Percentiles rank a stretch among this genome's conserved stretches.
Conservation (phyloP, 805 yeast species). For the Candida wancherniae region DNA sequence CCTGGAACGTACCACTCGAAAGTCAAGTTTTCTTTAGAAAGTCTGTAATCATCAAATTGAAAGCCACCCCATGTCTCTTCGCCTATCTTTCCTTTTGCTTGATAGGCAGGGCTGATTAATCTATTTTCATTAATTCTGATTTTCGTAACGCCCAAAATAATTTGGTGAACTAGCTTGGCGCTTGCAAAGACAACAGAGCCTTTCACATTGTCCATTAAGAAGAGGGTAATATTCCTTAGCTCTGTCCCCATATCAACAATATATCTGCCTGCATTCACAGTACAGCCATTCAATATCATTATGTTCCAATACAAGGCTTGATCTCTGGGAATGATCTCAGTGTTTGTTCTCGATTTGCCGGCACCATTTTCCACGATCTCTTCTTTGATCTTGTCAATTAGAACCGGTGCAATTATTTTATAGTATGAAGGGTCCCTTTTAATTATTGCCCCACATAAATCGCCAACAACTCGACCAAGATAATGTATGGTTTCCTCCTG, state of each 20-base stretch:
- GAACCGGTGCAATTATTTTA: conserved; percentile 37
- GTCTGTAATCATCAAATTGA: conserved; percentile 52
- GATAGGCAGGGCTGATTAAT: conserved; percentile 45
- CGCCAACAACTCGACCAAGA: conserved; percentile 63
- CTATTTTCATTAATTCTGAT: conserved; percentile 55
- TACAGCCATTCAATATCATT: conserved; percentile 61
- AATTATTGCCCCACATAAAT: conserved; percentile 66
- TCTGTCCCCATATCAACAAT: conserved; percentile 43
- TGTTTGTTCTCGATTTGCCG: conserved; percentile 63
- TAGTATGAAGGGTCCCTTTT: conserved; percentile 55
- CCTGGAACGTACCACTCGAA: conserved; percentile 78
- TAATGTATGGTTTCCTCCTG: conserved; percentile 55
- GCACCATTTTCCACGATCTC: conserved; percentile 79
- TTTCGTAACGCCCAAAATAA: conserved; percentile 58
- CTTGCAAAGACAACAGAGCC: conserved; percentile 63
- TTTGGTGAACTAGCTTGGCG: conserved; percentile 61
- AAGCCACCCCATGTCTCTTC: conserved; percentile 72
- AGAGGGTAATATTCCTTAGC: conserved; percentile 42
- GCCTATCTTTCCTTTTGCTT: conserved; percentile 31
- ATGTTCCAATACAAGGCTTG: conserved; percentile 68
- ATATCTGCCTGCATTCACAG: conserved; percentile 60
- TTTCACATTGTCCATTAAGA: conserved; percentile 44
- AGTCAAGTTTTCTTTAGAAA: conserved; percentile 42
- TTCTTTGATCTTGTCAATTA: conserved; percentile 49
- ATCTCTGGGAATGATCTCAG: conserved; percentile 73